Percentiles rank a stretch among this genome's conserved stretches.
Evolutionary conservation across 148 eudicot genomes (phyloP).

Genomic region (Amaranthus hypochondriacus): DNA sequence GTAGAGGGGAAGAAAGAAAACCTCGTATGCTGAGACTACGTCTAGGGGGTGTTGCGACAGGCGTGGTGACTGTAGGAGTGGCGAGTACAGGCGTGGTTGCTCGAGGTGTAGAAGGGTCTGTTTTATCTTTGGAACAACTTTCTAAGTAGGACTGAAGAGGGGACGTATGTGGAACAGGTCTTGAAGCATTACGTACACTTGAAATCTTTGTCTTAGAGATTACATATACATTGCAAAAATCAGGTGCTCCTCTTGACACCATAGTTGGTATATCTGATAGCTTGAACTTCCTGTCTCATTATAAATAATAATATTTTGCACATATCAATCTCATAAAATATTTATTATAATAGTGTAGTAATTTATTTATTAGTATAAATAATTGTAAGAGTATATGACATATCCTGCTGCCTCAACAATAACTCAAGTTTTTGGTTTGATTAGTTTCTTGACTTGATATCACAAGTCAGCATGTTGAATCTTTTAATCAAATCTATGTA

Average conservation of each 20-base stretch:
- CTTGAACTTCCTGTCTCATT: slow-evolving; percentile 51
- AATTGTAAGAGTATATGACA: too few species aligned
- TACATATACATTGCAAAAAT: slow-evolving; percentile 82
- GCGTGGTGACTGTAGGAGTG: not conserved
- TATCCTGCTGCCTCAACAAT: too few species aligned
- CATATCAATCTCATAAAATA: not conserved
- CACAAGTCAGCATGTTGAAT: too few species aligned
- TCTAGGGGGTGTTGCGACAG: slow-evolving; percentile 28
- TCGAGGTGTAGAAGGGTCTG: slow-evolving; percentile 12
- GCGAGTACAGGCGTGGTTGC: slow-evolving; percentile 27
- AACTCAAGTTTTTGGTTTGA: too few species aligned
- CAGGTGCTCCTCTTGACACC: slow-evolving; percentile 68
- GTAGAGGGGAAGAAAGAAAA: slow-evolving; percentile 14
- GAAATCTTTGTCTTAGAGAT: slow-evolving; percentile 78
- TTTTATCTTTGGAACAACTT: slow-evolving; percentile 26
- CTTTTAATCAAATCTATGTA: too few species aligned
- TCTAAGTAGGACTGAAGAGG: slow-evolving; percentile 57
- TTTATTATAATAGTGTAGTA: not conserved
- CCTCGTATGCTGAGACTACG: slow-evolving; percentile 37
- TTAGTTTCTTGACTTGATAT: too few species aligned
- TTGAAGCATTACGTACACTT: slow-evolving; percentile 54
- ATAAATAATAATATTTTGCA: not conserved
- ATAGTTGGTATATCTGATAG: slow-evolving; percentile 50
- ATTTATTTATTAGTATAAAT: not conserved
- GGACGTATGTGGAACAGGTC: slow-evolving; percentile 55